Base-by-base conservation (phyloP, 257 asterid species). In the Phtheirospermum japonicum region DNA sequence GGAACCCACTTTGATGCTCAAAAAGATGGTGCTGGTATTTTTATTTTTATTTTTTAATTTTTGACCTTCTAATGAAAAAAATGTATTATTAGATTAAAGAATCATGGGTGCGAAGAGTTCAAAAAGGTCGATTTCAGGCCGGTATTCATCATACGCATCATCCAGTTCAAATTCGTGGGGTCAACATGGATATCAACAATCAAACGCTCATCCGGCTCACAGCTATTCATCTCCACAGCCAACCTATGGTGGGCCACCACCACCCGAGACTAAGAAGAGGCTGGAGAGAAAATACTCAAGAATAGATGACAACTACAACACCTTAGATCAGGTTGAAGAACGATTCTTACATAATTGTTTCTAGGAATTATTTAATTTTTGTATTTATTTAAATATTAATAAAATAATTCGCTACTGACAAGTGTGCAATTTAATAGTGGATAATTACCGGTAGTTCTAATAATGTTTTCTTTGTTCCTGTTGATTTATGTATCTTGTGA, bases 31-130 rank as follows among this genome's bases (percentile, higher is more conserved):
- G 28, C 28, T 1, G 3, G 28, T 23, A 1, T 23, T 23, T 23
- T 23, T 23, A 1, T 23, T 23, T 23, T 23, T 23, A n/a, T n/a
- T n/a, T n/a, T n/a, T n/a, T n/a, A n/a, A n/a, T 23, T 39, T 9
- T 39, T 39, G 0, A 3, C 45, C 4, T 39, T 39, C 45, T 42
- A 42, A 42, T 42, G 49, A 42, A 42, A 4, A n/a, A 13, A 42
- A n/a, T 13, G 17, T 48, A 4, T 17, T 48, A n/a, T n/a, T 56
- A 67, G 65, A 62, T 57, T 71, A 52, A 51, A 62, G 75, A 72
- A 69, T 77, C 56, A 92, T 92, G 99, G 99, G 99, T 33, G 86
- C 71, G 63, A 92, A 85, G 80, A 79, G 57, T 80, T 89, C 99
- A 20, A 92, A 89, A 74, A 73, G 70, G 59, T 75, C 91, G 10